These are phyloP conservation scores for Dryadomyces quercivorus DNA, from an alignment of 2,329 filamentous ascomycete species.

Conservation along the genomic window DNA sequence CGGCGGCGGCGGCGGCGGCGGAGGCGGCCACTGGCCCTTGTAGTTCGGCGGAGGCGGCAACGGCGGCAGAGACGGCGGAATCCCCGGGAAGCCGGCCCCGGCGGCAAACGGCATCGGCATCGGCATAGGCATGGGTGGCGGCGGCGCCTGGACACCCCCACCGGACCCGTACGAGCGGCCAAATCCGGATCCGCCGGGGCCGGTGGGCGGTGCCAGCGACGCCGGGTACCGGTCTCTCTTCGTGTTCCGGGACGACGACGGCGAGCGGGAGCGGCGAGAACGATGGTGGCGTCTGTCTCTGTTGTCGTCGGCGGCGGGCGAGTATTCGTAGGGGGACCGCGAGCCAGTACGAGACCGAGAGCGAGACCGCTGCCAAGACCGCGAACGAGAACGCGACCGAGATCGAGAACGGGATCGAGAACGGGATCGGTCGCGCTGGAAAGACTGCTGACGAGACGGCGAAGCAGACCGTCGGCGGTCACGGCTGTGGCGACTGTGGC, in stretches of 20 bases:
- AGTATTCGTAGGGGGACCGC: not conserved
- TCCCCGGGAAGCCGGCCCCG: not conserved
- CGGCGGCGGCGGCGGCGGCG: conserved; percentile 6
- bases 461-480: conserved; percentile 2
- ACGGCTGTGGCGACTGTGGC: conserved; percentile 10
- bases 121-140: not conserved
- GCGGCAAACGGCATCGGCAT: not conserved
- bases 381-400: not conserved
- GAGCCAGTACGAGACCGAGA: not conserved
- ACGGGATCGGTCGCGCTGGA: not conserved
- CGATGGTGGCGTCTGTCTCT: not conserved
- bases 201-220: not conserved
- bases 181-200: too few species aligned
- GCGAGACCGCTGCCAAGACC: not conserved
- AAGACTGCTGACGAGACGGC: not conserved
- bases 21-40: conserved; percentile 9
- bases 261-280: not conserved
- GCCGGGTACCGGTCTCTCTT: not conserved
- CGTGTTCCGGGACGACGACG: not conserved
- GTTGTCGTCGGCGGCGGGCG: not conserved
- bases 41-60: conserved; percentile 7
- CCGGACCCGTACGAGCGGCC: too few species aligned
- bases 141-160: not conserved
- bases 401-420: not conserved
- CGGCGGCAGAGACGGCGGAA: not conserved